Percentiles rank a stretch among this genome's conserved stretches.
These are phyloP conservation scores for Nakaseomyces bracarensis DNA, from an alignment of 1,139 yeast species.

Conservation along the genomic window DNA sequence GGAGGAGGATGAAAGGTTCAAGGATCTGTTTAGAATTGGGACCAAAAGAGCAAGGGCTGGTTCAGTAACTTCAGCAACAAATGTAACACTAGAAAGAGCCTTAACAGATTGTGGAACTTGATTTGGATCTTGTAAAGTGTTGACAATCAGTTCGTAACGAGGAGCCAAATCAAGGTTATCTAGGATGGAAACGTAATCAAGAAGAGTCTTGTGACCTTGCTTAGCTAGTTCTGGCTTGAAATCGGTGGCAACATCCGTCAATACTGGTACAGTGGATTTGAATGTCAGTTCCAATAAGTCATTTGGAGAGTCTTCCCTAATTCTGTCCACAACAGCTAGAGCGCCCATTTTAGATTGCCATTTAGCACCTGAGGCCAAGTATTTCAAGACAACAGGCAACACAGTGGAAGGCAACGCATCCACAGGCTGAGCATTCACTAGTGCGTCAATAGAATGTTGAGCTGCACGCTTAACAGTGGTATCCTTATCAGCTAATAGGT, in stretches of 20 bases:
- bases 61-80: conserved; percentile 97
- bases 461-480: conserved; percentile 79
- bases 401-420: conserved; percentile 72
- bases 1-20: conserved; percentile 74
- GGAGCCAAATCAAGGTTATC: conserved; percentile 90
- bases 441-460: conserved; percentile 55
- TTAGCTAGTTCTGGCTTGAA: conserved; percentile 93
- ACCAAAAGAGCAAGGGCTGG: conserved; percentile 85
- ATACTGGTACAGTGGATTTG: conserved; percentile 68
- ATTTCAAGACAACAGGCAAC: conserved; percentile 50
- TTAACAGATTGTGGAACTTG: conserved; percentile 86
- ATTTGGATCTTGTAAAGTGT: conserved; percentile 81
- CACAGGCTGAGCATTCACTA: conserved; percentile 62
- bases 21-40: conserved; percentile 85
- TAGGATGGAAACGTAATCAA: conserved; percentile 65
- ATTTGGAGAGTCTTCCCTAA: conserved; percentile 72
- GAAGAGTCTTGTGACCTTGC: conserved; percentile 65
- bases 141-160: conserved; percentile 76
- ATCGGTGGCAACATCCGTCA: conserved; percentile 86
- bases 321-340: conserved; percentile 59
- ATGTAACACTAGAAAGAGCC: conserved; percentile 85
- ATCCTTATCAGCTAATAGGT: conserved; percentile 75
- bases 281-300: conserved; percentile 80
- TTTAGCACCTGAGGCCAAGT: conserved; percentile 73
- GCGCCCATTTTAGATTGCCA: conserved; percentile 90